phyloP scores from a whole-genome alignment of 345 rosid genomes.

The Adansonia digitata region DNA sequence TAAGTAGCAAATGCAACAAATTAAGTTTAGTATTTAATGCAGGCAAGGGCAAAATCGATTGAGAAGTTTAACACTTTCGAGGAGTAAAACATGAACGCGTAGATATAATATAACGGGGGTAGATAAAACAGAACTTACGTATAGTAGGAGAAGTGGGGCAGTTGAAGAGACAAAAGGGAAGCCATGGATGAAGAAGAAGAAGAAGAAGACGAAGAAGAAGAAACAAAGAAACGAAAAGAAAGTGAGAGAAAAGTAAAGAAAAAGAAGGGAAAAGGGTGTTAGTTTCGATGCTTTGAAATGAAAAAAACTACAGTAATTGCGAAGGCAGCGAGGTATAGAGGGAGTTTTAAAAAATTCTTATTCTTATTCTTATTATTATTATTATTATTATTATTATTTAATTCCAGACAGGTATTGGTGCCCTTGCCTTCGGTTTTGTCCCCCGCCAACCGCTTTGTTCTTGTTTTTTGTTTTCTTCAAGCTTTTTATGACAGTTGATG shows the following conservation, averaged over 20 bases:
- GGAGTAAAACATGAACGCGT: not conserved
- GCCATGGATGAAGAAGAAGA: slow-evolving; percentile 31
- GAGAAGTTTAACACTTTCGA: not conserved
- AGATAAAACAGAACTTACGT: slow-evolving; percentile 25
- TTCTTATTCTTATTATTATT: not conserved
- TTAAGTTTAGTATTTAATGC: not conserved
- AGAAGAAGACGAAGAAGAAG: not conserved
- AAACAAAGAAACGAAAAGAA: too few relatives aligned
- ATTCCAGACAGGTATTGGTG: not conserved
- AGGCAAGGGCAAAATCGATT: not conserved
- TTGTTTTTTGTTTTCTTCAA: not conserved
- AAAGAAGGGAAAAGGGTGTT: not conserved
- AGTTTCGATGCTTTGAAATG: too few relatives aligned
- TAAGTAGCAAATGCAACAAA: not conserved
- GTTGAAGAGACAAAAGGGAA: slow-evolving; percentile 30
- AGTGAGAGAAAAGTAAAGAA: too few relatives aligned
- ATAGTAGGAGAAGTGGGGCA: slow-evolving; percentile 17
- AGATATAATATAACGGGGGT: not conserved
- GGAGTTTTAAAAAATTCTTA: not conserved
- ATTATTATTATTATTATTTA: not conserved
- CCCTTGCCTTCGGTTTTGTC: not conserved
- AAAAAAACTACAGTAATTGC: not conserved
- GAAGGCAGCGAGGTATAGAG: not conserved
- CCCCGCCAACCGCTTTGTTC: not conserved
- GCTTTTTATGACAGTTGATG: not conserved